phyloP scores from a whole-genome alignment of 1,284 basidiomycete genomes.

The Puccinia polysora region DNA sequence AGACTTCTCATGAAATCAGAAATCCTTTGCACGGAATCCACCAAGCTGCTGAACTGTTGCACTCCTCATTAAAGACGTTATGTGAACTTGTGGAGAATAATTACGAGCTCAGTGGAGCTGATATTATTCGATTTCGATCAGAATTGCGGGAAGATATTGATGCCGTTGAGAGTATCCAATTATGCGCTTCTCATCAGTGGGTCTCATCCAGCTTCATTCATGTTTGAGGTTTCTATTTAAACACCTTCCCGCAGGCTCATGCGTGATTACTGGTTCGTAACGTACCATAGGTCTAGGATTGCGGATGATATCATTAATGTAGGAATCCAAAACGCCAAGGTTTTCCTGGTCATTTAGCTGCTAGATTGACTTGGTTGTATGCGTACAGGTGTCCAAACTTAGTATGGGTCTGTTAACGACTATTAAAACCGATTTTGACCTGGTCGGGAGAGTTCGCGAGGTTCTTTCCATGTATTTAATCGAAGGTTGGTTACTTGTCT shows the following conservation, averaged over 20 bases:
- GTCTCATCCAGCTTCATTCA: background rate
- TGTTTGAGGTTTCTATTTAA: too few species aligned
- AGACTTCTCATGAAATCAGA: constrained; percentile 42
- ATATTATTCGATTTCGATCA: constrained; percentile 43
- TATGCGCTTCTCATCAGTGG: constrained; percentile 49
- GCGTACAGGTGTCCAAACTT: constrained; percentile 31
- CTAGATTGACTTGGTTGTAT: background rate
- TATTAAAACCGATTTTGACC: constrained; percentile 37
- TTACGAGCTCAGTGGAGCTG: background rate
- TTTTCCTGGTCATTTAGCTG: background rate
- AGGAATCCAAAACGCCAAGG: background rate
- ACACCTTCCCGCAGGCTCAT: too few species aligned
- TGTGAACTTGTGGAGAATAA: background rate
- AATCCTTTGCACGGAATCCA: constrained; percentile 42
- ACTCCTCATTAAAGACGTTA: constrained; percentile 26
- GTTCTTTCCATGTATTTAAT: constrained; percentile 41
- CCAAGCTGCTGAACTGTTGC: constrained; percentile 40
- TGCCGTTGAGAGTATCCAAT: constrained; percentile 49
- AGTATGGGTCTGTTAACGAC: constrained; percentile 40
- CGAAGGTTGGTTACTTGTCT: constrained; percentile 12
- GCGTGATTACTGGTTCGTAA: too few species aligned
- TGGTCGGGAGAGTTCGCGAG: constrained; percentile 27
- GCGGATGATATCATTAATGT: constrained; percentile 43
- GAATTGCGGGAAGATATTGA: constrained; percentile 50
- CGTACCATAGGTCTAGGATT: constrained; percentile 36